phyloP scores from a whole-genome alignment of 1,139 yeast species.

The Casaregolazyma lundiana region DNA sequence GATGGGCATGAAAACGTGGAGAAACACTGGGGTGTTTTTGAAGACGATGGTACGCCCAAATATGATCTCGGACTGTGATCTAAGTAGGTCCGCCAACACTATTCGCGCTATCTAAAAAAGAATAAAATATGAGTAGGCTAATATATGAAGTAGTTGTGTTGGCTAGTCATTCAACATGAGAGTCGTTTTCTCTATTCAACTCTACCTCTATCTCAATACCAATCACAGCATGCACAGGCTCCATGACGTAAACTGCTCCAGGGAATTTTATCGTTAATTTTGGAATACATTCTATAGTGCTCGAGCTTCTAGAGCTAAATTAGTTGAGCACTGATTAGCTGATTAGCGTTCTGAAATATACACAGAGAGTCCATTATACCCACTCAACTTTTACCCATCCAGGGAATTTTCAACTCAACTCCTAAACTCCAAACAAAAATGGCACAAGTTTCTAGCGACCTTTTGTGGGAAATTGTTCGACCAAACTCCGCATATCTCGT shows the following conservation, averaged over 20 bases:
- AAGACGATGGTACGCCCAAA: conserved; percentile 41
- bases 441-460: conserved; percentile 34
- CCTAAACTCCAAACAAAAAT: conserved; percentile 8
- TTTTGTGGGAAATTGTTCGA: conserved; percentile 48
- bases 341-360: conserved; percentile 1
- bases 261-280: too few species aligned
- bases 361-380: neutral
- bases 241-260: too few species aligned
- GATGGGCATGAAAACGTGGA: conserved; percentile 81
- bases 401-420: conserved; percentile 4
- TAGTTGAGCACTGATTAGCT: neutral
- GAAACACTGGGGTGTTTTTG: conserved; percentile 90
- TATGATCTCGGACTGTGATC: conserved; percentile 24
- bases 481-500: conserved; percentile 44
- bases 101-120: neutral
- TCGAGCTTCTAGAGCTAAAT: too few species aligned
- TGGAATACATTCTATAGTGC: too few species aligned
- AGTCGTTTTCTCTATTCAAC: too few species aligned
- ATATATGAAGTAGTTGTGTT: too few species aligned
- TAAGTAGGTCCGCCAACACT: neutral
- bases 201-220: too few species aligned
- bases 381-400: conserved; percentile 5
- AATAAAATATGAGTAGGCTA: too few species aligned
- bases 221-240: too few species aligned
- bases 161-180: too few species aligned